Base-by-base conservation (phyloP, 805 yeast genomes). In the Candida takata region DNA sequence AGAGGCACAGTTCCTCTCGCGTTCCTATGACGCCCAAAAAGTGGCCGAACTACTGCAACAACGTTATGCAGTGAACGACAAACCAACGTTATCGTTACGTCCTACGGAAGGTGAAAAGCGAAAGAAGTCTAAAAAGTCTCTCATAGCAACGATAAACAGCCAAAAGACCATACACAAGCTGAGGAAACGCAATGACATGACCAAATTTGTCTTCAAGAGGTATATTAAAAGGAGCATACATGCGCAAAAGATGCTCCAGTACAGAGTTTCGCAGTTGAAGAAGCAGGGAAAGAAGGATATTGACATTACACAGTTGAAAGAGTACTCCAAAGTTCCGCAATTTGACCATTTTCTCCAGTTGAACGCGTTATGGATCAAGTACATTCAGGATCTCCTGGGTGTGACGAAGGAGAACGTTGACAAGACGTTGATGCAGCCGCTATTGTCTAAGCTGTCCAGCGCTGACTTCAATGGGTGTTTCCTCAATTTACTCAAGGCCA, bases 381-480 rank as follows among this genome's bases (percentile, higher is more conserved):
- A 87, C 52, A 74, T 79, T 32, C 62, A 59, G 24, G 80, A 77
- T 29, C 58, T 84, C 4, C 45, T 84, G 8, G 68, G 64, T 2
- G 14, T 24, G 7, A 54, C 56, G 2, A 27, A 36, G 10, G 38
- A 35, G 6, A 36, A 44, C 3, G 17, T 36, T 5, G 51, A 30
- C 33, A 17, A 47, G 24, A 42, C 55, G 4, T 49, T 54, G 19
- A 50, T 55, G 5, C 45, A 54, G 12, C 48, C 47, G 12, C 47
- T 77, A 2, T 55, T 82, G 15, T 62, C 74, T 6, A 77, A 79
- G 45, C 59, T 87, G 27, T 70, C 90, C 1, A 70, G 80, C 41
- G 84, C 92, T 2, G 97, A 87, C 50, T 82, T 72, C 58, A 81
- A 80, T 47, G 96, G 97, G 4, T 73, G 92, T n/a, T 54, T 57